Evolutionary conservation across 306 rosid species (phyloP), one percentile per base, ranked within the genome.

Genomic region (Pyrus betulifolia): DNA sequence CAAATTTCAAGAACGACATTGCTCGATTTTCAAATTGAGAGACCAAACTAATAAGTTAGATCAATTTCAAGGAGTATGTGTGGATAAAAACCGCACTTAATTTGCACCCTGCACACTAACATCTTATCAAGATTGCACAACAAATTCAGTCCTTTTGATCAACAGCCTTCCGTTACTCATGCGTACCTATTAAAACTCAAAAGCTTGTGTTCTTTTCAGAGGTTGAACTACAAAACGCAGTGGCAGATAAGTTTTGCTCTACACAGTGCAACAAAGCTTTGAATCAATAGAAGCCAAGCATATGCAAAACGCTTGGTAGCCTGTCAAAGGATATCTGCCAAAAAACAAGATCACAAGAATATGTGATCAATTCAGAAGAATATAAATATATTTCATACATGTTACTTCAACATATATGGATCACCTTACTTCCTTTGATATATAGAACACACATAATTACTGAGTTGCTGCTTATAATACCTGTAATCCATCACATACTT

Each of bases 401-500:
- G 8, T 35, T 35, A 49, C 17, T 49, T 49, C 18, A 49, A 49
- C 5, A 49, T 8, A 23, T 59, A 42, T 19, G 67, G 66, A 69
- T 22, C 44, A 18, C 17, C 25, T n/a, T 28, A n/a, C 51, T 28
- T 75, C 10, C 23, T 35, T 35, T 35, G 40, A 35, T 35, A 35
- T 35, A 35, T 6, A 35, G 40, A 35, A 35, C 40, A 35, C 40
- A 4, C 49, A 22, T 28, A 28, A 67, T 70, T 33, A 57, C 14
- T 21, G 46, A 42, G 10, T n/a, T 52, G 77, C 33, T 74, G 40
- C 21, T 63, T 38, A 82, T 3, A 28, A 45, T 79, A 91, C 97
- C 98, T 90, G 90, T 87, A 94, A 75, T 94, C 98, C 98, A 95
- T 95, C 71, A 90, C 92, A 66, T 86, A 95, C 67, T 88, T 90